These are phyloP conservation scores for Breviolum minutum DNA, from an alignment of 73 alveolate genomes.

Conservation along the genomic window DNA sequence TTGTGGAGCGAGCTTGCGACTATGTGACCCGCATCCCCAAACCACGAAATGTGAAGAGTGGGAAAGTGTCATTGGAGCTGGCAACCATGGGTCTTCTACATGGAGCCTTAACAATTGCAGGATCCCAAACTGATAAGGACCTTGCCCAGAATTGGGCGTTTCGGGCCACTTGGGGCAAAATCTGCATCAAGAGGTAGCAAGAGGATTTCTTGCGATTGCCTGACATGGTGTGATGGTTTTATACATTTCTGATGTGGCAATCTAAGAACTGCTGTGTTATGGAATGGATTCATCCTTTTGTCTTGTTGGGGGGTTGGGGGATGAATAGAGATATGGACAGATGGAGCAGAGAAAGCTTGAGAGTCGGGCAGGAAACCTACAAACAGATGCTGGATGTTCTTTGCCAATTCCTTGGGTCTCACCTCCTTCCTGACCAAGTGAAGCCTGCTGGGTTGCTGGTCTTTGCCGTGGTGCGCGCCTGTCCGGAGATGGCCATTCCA, in stretches of 20 bases:
- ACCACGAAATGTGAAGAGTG: slow-evolving; percentile 60
- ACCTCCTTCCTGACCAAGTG: slow-evolving; percentile 70
- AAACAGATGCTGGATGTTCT: slow-evolving; percentile 84
- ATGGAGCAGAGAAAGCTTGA: neutral
- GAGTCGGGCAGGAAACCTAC: slow-evolving; percentile 18
- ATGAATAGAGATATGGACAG: neutral
- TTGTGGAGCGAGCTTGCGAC: slow-evolving; percentile 85
- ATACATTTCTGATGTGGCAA: too few relatives aligned
- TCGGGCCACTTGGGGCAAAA: too few relatives aligned
- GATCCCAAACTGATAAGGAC: slow-evolving; percentile 72
- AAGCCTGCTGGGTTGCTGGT: slow-evolving; percentile 64
- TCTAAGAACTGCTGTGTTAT: too few relatives aligned
- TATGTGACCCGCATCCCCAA: slow-evolving; percentile 74
- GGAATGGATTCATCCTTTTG: too few relatives aligned
- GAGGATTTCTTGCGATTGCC: neutral
- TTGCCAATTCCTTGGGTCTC: slow-evolving; percentile 46
- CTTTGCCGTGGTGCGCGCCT: slow-evolving; percentile 56
- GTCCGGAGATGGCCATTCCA: slow-evolving; percentile 54
- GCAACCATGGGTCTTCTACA: slow-evolving; percentile 70
- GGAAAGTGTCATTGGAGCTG: slow-evolving; percentile 50
- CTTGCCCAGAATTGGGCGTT: too few relatives aligned
- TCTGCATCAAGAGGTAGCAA: too few relatives aligned
- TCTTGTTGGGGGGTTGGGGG: neutral
- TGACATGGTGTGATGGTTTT: neutral
- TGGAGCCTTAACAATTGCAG: slow-evolving; percentile 63